Evolutionary conservation across 441 rosid species (phyloP).

Genomic region (Gossypium schwendimanii): DNA sequence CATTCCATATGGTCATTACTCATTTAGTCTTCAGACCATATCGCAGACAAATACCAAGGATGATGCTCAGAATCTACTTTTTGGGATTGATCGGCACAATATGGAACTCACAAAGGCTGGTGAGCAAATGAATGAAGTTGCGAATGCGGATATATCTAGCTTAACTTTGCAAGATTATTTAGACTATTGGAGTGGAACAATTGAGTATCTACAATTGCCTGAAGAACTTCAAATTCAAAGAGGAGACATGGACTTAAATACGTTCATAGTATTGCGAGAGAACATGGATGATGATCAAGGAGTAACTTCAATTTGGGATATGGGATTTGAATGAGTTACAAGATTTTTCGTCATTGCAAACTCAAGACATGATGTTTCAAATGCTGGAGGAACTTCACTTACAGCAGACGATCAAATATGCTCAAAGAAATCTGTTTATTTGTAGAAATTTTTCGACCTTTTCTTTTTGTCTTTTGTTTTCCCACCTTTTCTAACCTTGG

Average conservation of each 20-base stretch:
- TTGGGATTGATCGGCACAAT: constrained; percentile 21
- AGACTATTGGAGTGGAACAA: constrained; percentile 15
- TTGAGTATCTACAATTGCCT: constrained; percentile 13
- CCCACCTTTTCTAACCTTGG: neutral
- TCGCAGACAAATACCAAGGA: neutral
- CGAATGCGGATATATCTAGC: neutral
- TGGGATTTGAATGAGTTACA: neutral
- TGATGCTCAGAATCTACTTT: neutral
- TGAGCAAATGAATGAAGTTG: neutral
- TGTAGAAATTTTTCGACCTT: too few relatives aligned
- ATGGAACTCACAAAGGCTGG: constrained; percentile 17
- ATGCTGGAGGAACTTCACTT: neutral
- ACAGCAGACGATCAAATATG: neutral
- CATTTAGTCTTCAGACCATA: neutral
- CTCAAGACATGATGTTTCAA: neutral
- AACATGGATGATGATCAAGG: neutral
- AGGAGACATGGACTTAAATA: neutral
- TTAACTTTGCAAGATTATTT: neutral
- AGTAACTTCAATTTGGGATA: neutral
- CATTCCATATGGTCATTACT: neutral
- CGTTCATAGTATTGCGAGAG: neutral
- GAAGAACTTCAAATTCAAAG: constrained; percentile 1
- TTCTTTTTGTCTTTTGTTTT: neutral
- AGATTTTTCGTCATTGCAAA: neutral
- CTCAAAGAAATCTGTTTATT: neutral